Evolutionary conservation across 306 rosid genomes (phyloP).

Genomic region (Cucumis hystrix): DNA sequence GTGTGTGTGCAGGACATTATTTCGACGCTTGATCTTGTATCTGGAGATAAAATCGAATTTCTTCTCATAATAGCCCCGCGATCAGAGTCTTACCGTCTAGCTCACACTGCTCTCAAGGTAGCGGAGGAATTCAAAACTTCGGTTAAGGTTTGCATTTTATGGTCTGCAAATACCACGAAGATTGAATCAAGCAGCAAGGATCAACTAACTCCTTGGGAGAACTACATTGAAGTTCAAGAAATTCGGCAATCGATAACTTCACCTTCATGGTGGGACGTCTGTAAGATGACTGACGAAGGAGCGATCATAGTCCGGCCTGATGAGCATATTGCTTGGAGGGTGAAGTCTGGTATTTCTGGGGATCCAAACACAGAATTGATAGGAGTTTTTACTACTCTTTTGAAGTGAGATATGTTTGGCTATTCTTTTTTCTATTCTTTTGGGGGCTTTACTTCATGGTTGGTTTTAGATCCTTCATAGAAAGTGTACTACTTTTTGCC

Average conservation of each 20-base stretch:
- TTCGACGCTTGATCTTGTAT: slow-evolving; percentile 66
- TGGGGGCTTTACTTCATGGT: neutral
- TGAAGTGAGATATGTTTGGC: slow-evolving; percentile 1
- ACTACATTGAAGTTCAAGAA: slow-evolving; percentile 46
- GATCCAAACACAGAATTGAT: slow-evolving; percentile 48
- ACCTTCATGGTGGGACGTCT: slow-evolving; percentile 60
- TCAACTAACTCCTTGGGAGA: slow-evolving; percentile 46
- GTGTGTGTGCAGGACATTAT: slow-evolving; percentile 29
- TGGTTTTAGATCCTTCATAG: neutral
- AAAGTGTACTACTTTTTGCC: neutral
- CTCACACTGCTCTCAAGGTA: slow-evolving; percentile 47
- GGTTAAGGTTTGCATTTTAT: slow-evolving; percentile 46
- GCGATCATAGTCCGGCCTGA: slow-evolving; percentile 78
- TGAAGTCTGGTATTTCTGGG: slow-evolving; percentile 29
- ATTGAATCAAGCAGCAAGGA: slow-evolving; percentile 31
- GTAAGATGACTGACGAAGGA: slow-evolving; percentile 53
- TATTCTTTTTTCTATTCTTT: neutral
- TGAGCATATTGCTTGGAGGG: slow-evolving; percentile 75
- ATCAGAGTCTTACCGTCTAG: slow-evolving; percentile 41
- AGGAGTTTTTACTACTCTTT: slow-evolving; percentile 43
- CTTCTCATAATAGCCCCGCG: slow-evolving; percentile 59
- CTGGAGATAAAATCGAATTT: slow-evolving; percentile 56
- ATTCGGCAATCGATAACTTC: slow-evolving; percentile 26
- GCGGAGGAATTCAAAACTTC: slow-evolving; percentile 43
- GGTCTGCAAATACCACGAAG: slow-evolving; percentile 34